Percentiles rank a stretch among this genome's conserved stretches.
These are phyloP conservation scores for Trichosanthes cucumerina DNA, from an alignment of 306 rosid species.

Conservation along the genomic window DNA sequence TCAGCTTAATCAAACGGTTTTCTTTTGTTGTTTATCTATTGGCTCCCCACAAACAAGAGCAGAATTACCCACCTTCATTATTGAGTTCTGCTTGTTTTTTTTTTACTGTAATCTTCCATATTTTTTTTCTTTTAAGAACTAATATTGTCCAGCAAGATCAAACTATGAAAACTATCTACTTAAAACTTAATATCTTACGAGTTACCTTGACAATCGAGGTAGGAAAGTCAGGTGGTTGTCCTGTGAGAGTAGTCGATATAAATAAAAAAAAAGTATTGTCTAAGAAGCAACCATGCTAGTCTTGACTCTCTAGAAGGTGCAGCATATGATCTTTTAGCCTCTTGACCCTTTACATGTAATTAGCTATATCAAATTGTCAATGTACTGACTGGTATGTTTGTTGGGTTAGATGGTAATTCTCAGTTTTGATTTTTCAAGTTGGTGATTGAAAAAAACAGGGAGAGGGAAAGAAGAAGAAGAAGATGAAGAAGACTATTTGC, in stretches of 20 bases:
- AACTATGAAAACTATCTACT: too few relatives aligned
- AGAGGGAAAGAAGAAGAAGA: background rate
- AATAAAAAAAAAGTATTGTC: background rate
- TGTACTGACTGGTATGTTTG: background rate
- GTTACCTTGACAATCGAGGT: too few relatives aligned
- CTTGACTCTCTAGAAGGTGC: background rate
- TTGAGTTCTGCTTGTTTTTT: background rate
- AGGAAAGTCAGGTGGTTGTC: too few relatives aligned
- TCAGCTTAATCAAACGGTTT: background rate
- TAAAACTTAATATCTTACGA: too few relatives aligned
- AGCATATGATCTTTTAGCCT: background rate
- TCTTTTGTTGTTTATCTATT: background rate
- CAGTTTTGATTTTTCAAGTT: background rate
- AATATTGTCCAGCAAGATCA: background rate
- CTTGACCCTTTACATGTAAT: background rate
- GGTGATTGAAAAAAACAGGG: background rate
- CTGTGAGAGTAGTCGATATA: too few relatives aligned
- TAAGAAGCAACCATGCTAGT: background rate
- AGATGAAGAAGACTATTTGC: background rate
- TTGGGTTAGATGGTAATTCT: background rate
- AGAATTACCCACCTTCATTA: background rate
- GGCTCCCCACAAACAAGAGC: background rate
- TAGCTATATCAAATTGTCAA: background rate
- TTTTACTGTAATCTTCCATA: background rate
- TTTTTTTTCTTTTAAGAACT: background rate